phyloP scores from a whole-genome alignment of 805 yeast species.

The Starmerella etchellsii region DNA sequence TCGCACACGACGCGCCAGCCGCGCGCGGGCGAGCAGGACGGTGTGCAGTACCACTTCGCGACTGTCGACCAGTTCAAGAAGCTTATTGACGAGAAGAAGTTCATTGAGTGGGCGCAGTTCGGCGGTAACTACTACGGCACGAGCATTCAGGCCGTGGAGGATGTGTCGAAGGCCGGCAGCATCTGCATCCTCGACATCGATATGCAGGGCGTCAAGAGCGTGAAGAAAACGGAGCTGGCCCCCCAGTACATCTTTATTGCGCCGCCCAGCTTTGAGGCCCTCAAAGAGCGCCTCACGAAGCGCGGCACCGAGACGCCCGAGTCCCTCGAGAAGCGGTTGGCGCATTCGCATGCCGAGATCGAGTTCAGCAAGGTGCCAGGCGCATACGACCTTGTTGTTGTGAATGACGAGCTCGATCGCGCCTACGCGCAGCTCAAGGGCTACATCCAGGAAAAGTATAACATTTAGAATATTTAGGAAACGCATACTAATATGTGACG shows the following conservation, averaged over 20 bases:
- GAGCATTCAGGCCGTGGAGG: conserved; percentile 69
- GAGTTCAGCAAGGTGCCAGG: conserved; percentile 74
- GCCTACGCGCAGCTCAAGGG: conserved; percentile 73
- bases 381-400: conserved; percentile 78
- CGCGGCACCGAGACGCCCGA: conserved; percentile 95
- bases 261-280: conserved; percentile 80
- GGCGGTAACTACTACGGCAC: conserved; percentile 98
- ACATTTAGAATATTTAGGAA: neutral
- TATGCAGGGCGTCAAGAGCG: conserved; percentile 96
- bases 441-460: conserved; percentile 36
- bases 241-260: conserved; percentile 80
- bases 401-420: conserved; percentile 81
- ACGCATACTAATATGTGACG: no score
- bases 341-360: conserved; percentile 78
- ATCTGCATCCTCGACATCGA: conserved; percentile 92
- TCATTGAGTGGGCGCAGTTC: conserved; percentile 96
- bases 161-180: conserved; percentile 46
- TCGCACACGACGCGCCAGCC: conserved; percentile 89
- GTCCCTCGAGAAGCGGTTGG: conserved; percentile 66
- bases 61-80: conserved; percentile 67
- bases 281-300: conserved; percentile 59
- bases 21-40: conserved; percentile 80
- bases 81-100: conserved; percentile 59
- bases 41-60: conserved; percentile 78
- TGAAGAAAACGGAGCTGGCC: conserved; percentile 66